These are phyloP conservation scores for Conringia planisiliqua DNA, from an alignment of 345 rosid genomes.

Conservation along the genomic window DNA sequence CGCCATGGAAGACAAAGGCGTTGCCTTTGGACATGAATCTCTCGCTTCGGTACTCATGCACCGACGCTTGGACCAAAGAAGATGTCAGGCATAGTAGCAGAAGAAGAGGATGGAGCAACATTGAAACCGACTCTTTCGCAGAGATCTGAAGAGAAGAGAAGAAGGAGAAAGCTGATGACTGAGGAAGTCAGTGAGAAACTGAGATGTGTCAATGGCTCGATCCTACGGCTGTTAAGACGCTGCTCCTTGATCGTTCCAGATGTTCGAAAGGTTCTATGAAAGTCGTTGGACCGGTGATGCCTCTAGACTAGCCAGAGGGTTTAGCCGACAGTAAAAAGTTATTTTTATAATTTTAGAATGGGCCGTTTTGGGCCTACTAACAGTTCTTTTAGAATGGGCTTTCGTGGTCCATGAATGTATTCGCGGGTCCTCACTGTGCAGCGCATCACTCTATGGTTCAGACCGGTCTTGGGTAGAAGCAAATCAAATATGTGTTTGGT, in stretches of 20 bases:
- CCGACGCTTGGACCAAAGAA: constrained; percentile 51
- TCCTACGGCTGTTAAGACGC: constrained; percentile 30
- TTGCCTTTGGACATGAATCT: constrained; percentile 79
- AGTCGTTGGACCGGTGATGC: neutral
- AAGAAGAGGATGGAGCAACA: constrained; percentile 28
- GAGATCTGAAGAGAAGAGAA: constrained; percentile 22
- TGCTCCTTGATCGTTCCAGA: constrained; percentile 19
- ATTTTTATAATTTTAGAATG: neutral
- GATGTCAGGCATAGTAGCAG: constrained; percentile 19
- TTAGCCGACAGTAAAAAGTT: neutral
- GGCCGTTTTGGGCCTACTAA: neutral
- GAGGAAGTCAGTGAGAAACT: constrained; percentile 22
- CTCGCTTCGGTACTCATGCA: constrained; percentile 78
- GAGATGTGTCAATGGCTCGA: constrained; percentile 27
- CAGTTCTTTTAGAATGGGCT: neutral
- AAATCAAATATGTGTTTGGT: no score
- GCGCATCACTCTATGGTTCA: neutral
- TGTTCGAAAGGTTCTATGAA: constrained; percentile 15
- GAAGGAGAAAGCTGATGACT: constrained; percentile 8
- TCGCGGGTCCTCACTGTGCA: no score
- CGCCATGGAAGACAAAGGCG: constrained; percentile 91
- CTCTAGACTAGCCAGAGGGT: neutral
- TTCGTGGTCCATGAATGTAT: no score
- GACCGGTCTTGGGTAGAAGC: no score
- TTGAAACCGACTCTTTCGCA: constrained; percentile 12